Evolutionary conservation across 768 basidiomycete species (phyloP), one percentile per base, ranked within the genome.

Genomic region (Serendipita sp.): DNA sequence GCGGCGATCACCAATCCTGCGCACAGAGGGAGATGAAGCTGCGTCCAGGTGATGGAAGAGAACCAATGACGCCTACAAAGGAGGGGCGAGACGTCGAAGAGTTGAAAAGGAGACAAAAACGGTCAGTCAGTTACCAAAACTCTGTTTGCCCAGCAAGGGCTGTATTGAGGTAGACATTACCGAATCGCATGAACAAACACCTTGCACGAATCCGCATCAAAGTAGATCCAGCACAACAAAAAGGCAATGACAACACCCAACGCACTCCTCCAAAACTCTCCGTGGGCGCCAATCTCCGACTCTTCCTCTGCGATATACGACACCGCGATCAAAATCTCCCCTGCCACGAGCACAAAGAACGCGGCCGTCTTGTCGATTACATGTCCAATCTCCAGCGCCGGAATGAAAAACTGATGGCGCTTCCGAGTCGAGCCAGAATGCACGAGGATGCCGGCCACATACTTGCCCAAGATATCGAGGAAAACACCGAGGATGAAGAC

Each of bases 161-260:
- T 26, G 1, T 60, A n/a, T n/a, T n/a, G n/a, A n/a, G n/a, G n/a
- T n/a, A n/a, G n/a, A n/a, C n/a, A n/a, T n/a, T n/a, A 56, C 41
- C 63, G 26, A 30, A 64, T 56, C 16, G 63, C 63, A 28, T 64
- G 63, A 26, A 64, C 31, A 34, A 64, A 64, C 22, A 60, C 58
- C 28, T 56, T 34, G 58, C 60, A 61, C 3, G 63, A 64, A 60
- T 64, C 63, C 16, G 56, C 58, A 43, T 64, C 63, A 38, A 60
- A 64, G 63, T 64, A 64, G 2, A 64, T 42, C 63, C 63, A 64
- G 60, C 63, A 61, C 22, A 60, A 41, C 20, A 58, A 30, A 20
- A 42, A 58, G 17, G 51, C 41, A 31, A 63, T 20, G 3, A 44
- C 16, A 9, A 61, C 22, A 42, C 63, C 41, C 1, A 64, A 31